Evolutionary conservation across 179 eudicot species (phyloP).

Genomic region (Dionaea muscipula): DNA sequence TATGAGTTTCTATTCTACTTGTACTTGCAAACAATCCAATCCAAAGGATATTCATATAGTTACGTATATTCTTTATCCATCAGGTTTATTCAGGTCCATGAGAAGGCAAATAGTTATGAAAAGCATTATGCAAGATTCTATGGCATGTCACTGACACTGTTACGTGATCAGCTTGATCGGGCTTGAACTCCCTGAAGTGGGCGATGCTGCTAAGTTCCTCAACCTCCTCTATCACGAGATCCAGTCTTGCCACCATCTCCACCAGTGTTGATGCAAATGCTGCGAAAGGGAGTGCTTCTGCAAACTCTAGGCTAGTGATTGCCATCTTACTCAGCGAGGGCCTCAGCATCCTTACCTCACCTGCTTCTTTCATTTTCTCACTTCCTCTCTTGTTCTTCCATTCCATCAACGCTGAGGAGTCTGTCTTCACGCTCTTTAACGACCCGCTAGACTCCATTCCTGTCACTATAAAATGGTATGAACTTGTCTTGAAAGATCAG

Average conservation of each 20-base stretch:
- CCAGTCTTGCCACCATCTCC: constrained; percentile 85
- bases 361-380: constrained; percentile 4
- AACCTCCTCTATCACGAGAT: constrained; percentile 71
- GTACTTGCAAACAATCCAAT: too few species aligned
- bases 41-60: neutral
- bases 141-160: neutral
- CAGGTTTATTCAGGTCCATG: constrained; percentile 20
- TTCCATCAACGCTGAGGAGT: constrained; percentile 25
- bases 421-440: constrained; percentile 47
- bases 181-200: constrained; percentile 34
- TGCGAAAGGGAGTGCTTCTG: constrained; percentile 93
- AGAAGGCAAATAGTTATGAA: constrained; percentile 42
- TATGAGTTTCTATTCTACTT: too few species aligned
- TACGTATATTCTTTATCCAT: neutral
- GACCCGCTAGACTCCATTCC: constrained; percentile 7
- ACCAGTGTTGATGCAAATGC: constrained; percentile 87
- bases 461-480: neutral
- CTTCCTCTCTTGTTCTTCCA: constrained; percentile 22
- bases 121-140: constrained; percentile 8
- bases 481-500: too few species aligned
- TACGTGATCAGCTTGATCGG: constrained; percentile 19
- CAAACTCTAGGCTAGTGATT: constrained; percentile 68
- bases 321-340: constrained; percentile 64
- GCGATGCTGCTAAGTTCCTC: constrained; percentile 71
- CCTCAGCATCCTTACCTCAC: constrained; percentile 28